Base-by-base conservation (phyloP, 2,329 filamentous ascomycete species). In the Paraphaeosphaeria minitans region DNA sequence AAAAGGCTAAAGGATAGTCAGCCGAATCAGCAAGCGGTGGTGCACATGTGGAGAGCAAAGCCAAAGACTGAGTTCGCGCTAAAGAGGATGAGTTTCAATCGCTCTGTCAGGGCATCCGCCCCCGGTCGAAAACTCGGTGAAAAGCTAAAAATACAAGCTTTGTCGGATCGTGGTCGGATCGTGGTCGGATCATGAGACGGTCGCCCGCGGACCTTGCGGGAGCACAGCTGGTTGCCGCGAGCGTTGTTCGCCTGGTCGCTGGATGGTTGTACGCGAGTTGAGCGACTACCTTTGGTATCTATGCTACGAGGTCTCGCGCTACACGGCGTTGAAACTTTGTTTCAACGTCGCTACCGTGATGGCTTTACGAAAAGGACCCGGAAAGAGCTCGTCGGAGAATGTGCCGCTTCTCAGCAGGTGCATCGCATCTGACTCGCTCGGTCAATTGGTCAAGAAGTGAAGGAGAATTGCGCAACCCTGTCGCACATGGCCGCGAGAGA, bases 401-500 rank as follows among this genome's bases (percentile, higher is more conserved):
- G 22, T 42, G 22, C 19, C 35, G 22, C 35, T 35, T 19, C 49
- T 22, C 35, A 52, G 29, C 33, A 29, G 16, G 13, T 39, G 13
- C 29, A 37, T 24, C 2, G 7, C 22, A 9, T 42, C 35, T 52
- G 21, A 52, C 49, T 52, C 49, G 49, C 35, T 41, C 35, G 19
- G 35, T 19, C 22, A 37, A 27, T 35, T 21, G 46, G 27, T 16
- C 27, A 29, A 29, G 27, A 22, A 14, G 9, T 21, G 45, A 31
- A 55, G 21, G 51, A 43, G 31, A 46, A 42, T 24, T 37, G 35
- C 31, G 57, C 49, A 46, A 55, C 13, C 29, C 29, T 24, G 31
- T 50, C 31, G 47, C 29, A 31, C 12, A 43, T 50, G 42, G 41
- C 29, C 53, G 41, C 42, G 22, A 39, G 41, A 51, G 53, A 50